Base-by-base conservation (phyloP, 768 basidiomycete species). In the Boletus speciosus region DNA sequence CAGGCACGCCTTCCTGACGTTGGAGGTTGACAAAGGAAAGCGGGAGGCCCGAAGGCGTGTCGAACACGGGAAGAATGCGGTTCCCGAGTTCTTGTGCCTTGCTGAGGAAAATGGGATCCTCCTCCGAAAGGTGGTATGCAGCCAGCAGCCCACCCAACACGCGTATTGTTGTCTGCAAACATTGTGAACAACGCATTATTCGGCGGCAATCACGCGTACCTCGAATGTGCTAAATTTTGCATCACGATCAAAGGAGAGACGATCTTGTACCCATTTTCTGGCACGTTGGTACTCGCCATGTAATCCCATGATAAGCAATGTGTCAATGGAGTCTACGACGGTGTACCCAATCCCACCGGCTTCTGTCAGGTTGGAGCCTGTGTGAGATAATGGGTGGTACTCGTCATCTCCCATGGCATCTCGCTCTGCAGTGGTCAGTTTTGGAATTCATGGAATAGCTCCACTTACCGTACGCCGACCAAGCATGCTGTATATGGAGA, bases 331-430 rank as follows among this genome's bases (percentile, higher is more conserved):
- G 64, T 97, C 95, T 51, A 88, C 80, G 42, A 98, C 86, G 36
- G 86, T 91, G 67, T 93, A 95, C 23, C 93, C 93, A 48, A 97
- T 86, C 14, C 90, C 86, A 36, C 90, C 92, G 2, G 83, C 85
- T 5, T 71, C 61, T 0, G 89, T 87, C 29, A 98, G 77, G 68
- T 98, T 93, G 9, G 82, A 80, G 5, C 95, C 95, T 27, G 71
- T 73, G 46, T 78, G 78, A 49, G 80, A 80, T 23, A 98, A 78
- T 0, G 95, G 94, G 63, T 96, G 92, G 63, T 93, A 97, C 69
- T 96, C 91, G 73, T 97, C 93, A 52, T 80, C 80, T 1, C 94
- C 94, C 83, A 92, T 93, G 2, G 94, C 94, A 67, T 97, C 85
- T 43, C 83, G 74, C 73, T 93, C 93, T 93, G 73, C 41, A 29